These are phyloP conservation scores for Funneliformis geosporum DNA, from an alignment of 192 early-diverging fungal species.

Conservation along the genomic window DNA sequence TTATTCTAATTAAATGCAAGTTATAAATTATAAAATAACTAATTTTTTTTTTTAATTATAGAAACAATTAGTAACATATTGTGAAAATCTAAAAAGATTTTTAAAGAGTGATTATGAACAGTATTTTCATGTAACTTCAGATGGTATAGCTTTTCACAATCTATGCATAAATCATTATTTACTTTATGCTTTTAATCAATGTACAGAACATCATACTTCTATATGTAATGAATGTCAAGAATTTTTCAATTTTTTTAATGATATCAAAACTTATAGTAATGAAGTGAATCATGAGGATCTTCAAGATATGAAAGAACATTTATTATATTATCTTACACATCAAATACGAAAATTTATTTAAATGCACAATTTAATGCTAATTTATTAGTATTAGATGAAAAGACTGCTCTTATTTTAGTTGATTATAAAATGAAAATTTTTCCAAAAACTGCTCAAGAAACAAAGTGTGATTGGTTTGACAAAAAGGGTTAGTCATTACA, in stretches of 20 bases:
- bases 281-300: not conserved
- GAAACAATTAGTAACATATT: not conserved
- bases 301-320: not conserved
- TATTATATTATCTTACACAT: not conserved
- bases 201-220: not conserved
- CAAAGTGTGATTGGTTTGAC: not conserved
- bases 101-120: not conserved
- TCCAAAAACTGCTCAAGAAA: not conserved
- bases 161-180: not conserved
- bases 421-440: slow-evolving; percentile 18
- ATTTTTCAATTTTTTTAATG: not conserved
- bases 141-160: not conserved
- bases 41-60: not conserved
- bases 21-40: not conserved
- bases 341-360: not conserved
- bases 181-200: slow-evolving; percentile 2
- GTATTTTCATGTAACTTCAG: not conserved
- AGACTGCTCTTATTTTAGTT: not conserved
- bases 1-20: not conserved
- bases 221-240: not conserved
- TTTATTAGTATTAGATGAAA: not conserved
- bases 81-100: not conserved
- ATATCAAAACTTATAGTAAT: not conserved
- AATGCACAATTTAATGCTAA: not conserved
- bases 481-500: not conserved